A percentile compares a stretch with the other conserved stretches of the same genome.
Conservation (phyloP, 176 grass and related monocot genomes). For the Hsuehochloa calcarea region DNA sequence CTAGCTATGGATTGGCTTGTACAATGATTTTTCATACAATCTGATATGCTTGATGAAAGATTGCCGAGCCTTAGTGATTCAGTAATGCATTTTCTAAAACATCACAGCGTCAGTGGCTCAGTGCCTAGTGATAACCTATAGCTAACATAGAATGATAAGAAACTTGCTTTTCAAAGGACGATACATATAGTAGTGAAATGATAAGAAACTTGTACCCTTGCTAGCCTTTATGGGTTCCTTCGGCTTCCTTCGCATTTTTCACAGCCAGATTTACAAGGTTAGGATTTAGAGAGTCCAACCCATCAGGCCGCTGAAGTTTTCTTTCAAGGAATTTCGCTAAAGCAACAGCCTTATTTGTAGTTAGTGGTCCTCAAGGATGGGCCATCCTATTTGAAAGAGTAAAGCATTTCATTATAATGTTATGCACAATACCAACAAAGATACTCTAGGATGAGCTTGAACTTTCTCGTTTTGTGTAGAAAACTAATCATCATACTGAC, state of each 20-base stretch:
- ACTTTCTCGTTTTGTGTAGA: neutral
- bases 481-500: neutral
- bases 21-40: too few species aligned
- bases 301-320: conserved; percentile 92
- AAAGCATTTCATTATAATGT: conserved; percentile 16
- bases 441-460: neutral
- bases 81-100: too few species aligned
- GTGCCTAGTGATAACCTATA: too few species aligned
- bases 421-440: neutral
- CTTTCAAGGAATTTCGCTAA: conserved; percentile 96
- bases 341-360: conserved; percentile 97
- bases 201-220: conserved; percentile 41
- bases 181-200: neutral
- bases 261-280: conserved; percentile 83
- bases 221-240: conserved; percentile 76
- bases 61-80: too few species aligned
- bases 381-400: conserved; percentile 57
- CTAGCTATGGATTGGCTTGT: too few species aligned
- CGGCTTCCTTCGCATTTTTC: conserved; percentile 73
- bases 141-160: too few species aligned
- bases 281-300: conserved; percentile 70
- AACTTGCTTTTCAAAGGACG: neutral
- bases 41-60: too few species aligned
- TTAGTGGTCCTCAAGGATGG: conserved; percentile 85
- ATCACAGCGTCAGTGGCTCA: too few species aligned